These are phyloP conservation scores for Candida ponderosae DNA, from an alignment of 805 yeast species.

Conservation along the genomic window DNA sequence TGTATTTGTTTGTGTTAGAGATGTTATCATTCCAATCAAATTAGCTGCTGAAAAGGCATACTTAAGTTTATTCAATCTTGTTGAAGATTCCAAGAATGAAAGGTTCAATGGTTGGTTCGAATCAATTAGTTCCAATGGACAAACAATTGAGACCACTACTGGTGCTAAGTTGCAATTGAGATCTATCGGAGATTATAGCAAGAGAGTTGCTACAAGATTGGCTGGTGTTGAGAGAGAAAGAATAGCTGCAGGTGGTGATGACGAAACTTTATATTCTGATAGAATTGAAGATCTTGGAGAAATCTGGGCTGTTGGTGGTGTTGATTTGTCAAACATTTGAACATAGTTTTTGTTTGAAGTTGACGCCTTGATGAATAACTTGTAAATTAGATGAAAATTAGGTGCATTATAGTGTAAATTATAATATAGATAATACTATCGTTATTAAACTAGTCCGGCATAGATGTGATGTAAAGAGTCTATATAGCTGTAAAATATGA, in stretches of 20 bases:
- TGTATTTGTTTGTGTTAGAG: conserved; percentile 78
- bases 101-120: conserved; percentile 62
- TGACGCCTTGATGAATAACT: too few relatives aligned
- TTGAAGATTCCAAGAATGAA: conserved; percentile 51
- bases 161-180: conserved; percentile 53
- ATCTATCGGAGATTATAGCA: conserved; percentile 81
- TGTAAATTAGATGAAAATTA: too few relatives aligned
- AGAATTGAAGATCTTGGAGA: conserved; percentile 80
- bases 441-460: too few relatives aligned
- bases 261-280: conserved; percentile 76
- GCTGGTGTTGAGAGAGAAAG: conserved; percentile 85
- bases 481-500: too few relatives aligned
- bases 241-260: conserved; percentile 85
- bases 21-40: conserved; percentile 83
- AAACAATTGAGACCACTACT: conserved; percentile 30
- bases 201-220: conserved; percentile 81
- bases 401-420: too few relatives aligned
- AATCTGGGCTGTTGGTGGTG: conserved; percentile 82
- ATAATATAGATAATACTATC: too few relatives aligned
- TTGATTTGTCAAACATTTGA: conserved; percentile 32
- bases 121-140: conserved; percentile 25
- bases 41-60: conserved; percentile 91
- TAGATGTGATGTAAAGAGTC: too few relatives aligned
- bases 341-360: not conserved
- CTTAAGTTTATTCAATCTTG: conserved; percentile 61